Percentiles rank a stretch among this genome's conserved stretches.
These are phyloP conservation scores for Cicer yamashitae DNA, from an alignment of 306 rosid genomes.

Conservation along the genomic window DNA sequence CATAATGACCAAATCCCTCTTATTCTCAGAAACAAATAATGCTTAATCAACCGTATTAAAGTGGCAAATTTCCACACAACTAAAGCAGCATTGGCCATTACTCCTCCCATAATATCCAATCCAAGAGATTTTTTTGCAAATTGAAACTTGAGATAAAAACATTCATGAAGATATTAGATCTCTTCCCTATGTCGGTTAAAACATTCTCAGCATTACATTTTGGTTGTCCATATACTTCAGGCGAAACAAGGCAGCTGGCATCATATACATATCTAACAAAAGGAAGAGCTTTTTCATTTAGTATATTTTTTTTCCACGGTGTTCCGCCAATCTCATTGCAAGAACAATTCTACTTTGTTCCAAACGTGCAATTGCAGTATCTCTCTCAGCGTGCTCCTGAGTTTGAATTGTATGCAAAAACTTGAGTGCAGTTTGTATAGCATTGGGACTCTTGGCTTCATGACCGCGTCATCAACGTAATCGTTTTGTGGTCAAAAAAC, in stretches of 20 bases:
- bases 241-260: slow-evolving; percentile 55
- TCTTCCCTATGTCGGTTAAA: slow-evolving; percentile 46
- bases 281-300: slow-evolving; percentile 88
- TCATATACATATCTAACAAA: slow-evolving; percentile 77
- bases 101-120: slow-evolving; percentile 68
- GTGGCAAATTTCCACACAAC: slow-evolving; percentile 30
- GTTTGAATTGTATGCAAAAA: slow-evolving; percentile 57
- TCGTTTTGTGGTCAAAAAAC: no score
- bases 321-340: slow-evolving; percentile 83
- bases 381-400: slow-evolving; percentile 87
- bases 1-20: no score
- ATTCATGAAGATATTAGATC: slow-evolving; percentile 57
- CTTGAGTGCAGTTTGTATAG: no score
- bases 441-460: no score
- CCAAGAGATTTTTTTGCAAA: slow-evolving; percentile 70
- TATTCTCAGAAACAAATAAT: slow-evolving; percentile 44
- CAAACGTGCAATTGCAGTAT: slow-evolving; percentile 80
- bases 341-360: slow-evolving; percentile 86
- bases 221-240: slow-evolving; percentile 56
- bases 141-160: slow-evolving; percentile 63
- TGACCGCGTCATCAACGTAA: no score
- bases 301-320: slow-evolving; percentile 78
- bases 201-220: slow-evolving; percentile 50
- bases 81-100: slow-evolving; percentile 81
- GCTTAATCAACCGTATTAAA: slow-evolving; percentile 51